Base-by-base conservation (phyloP, 129 eudicot genomes). In the Helianthus annuus region DNA sequence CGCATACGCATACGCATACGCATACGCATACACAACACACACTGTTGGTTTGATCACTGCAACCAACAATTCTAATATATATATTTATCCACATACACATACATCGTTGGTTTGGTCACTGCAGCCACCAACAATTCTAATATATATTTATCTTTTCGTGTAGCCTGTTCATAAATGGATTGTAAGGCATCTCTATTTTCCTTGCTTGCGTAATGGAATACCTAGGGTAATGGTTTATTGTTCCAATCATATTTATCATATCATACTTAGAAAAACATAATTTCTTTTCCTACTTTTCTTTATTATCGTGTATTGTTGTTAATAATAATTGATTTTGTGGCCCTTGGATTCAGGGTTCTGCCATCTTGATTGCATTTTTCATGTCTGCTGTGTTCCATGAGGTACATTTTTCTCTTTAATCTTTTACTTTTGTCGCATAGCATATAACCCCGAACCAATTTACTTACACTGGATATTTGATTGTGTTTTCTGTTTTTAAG, bases 131-230 rank as follows among this genome's bases (percentile, higher is more conserved):
- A 24, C 74, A 12, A 6, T 4, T 24, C 60, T 79, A 72, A 78
- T 67, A 67, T 48, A 5, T 49, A 8, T 64, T 34, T 63, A 65
- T 32, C 6, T 54, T 70, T 65, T 29, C 36, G 58, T 83, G 83
- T 81, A 94, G 98, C 98, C 98, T 54, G 98, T 94, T 71, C 98
- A 94, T 81, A 94, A 88, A 84, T 94, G 98, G 98, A 90, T 94
- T 85, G 93, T 94, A 32, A 84, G 98, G 3, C 98, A 94, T 76
- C 81, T 94, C 14, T 90, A 90, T 76, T 87, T 90, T 68, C 98
- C 98, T 74, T 90, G 96, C 81, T 74, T 94, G 76, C 86, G 96
- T 78, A 87, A 87, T 79, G 98, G 98, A 68, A 80, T 90, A 17
- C 97, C 98, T 12, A 94, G 86, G 98, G 98, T 94, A 77, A 64